Percentiles rank a stretch among this genome's conserved stretches.
phyloP scores from a whole-genome alignment of 106 monocot genomes.

The Gastrodia elata region DNA sequence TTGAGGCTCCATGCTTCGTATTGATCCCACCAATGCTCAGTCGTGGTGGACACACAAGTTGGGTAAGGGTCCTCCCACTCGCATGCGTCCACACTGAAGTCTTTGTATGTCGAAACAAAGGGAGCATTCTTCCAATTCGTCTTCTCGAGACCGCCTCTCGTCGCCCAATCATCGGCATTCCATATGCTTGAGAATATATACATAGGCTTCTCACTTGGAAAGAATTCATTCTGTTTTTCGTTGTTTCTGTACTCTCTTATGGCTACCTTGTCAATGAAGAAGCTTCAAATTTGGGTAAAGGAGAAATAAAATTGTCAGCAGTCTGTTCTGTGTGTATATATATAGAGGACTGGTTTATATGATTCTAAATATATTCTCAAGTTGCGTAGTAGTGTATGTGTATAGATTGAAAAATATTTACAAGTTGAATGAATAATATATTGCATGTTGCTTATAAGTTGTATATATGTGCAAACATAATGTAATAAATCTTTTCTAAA shows the following conservation, averaged over 20 bases:
- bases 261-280: slow-evolving; percentile 73
- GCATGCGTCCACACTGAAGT: slow-evolving; percentile 68
- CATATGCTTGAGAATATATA: slow-evolving; percentile 97
- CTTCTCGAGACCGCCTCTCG: slow-evolving; percentile 90
- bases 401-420: too few relatives aligned
- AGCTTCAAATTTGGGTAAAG: slow-evolving; percentile 32
- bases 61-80: slow-evolving; percentile 73
- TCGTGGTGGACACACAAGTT: slow-evolving; percentile 55
- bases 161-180: slow-evolving; percentile 99
- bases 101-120: slow-evolving; percentile 83
- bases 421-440: too few relatives aligned
- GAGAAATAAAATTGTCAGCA: background rate
- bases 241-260: slow-evolving; percentile 69
- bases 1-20: slow-evolving; percentile 59
- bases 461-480: too few relatives aligned
- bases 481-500: too few relatives aligned
- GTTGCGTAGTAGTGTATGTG: too few relatives aligned
- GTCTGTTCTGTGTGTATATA: too few relatives aligned
- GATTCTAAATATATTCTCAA: too few relatives aligned
- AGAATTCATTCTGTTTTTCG: slow-evolving; percentile 62
- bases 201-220: slow-evolving; percentile 89
- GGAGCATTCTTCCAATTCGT: slow-evolving; percentile 88
- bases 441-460: too few relatives aligned
- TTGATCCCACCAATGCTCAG: slow-evolving; percentile 89
- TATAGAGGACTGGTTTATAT: too few relatives aligned